These are phyloP conservation scores for Paraurostyla sp. DNA, from an alignment of 73 alveolate species.

Conservation along the genomic window DNA sequence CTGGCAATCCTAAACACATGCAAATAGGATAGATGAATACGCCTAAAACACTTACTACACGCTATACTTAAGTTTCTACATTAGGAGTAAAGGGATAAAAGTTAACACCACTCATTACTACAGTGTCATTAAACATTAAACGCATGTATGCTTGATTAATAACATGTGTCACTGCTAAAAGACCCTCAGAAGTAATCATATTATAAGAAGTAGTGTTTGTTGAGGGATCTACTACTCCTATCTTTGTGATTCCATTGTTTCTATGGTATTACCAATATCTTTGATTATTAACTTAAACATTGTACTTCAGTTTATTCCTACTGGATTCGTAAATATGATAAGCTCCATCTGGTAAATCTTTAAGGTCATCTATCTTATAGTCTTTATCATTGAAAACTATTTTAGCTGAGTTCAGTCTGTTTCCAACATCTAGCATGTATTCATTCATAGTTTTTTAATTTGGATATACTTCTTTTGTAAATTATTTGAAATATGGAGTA, in stretches of 20 bases:
- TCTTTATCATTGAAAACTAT: slow-evolving; percentile 75
- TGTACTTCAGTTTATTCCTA: slow-evolving; percentile 78
- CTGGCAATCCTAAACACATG: slow-evolving; percentile 93
- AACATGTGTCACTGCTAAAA: slow-evolving; percentile 58
- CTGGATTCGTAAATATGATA: slow-evolving; percentile 81
- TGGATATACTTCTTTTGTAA: neutral
- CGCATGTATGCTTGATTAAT: slow-evolving; percentile 92
- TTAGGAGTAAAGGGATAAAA: slow-evolving; percentile 94
- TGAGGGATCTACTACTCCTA: slow-evolving; percentile 73
- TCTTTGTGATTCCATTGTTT: slow-evolving; percentile 94
- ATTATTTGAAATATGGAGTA: slow-evolving; percentile 76
- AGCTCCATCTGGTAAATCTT: slow-evolving; percentile 97
- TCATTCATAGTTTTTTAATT: slow-evolving; percentile 78
- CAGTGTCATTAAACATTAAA: slow-evolving; percentile 84
- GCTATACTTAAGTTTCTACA: slow-evolving; percentile 86
- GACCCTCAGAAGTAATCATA: slow-evolving; percentile 31
- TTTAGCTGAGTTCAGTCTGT: slow-evolving; percentile 81
- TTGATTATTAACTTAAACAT: slow-evolving; percentile 91
- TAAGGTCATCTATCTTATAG: slow-evolving; percentile 64
- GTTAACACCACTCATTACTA: slow-evolving; percentile 88
- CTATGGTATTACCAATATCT: slow-evolving; percentile 95
- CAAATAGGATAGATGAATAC: slow-evolving; percentile 91
- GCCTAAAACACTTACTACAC: slow-evolving; percentile 90
- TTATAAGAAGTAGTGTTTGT: neutral
- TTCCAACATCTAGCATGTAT: slow-evolving; percentile 86